Conservation (phyloP, 2,329 filamentous ascomycete species). For the Ceratocystis colombiana region DNA sequence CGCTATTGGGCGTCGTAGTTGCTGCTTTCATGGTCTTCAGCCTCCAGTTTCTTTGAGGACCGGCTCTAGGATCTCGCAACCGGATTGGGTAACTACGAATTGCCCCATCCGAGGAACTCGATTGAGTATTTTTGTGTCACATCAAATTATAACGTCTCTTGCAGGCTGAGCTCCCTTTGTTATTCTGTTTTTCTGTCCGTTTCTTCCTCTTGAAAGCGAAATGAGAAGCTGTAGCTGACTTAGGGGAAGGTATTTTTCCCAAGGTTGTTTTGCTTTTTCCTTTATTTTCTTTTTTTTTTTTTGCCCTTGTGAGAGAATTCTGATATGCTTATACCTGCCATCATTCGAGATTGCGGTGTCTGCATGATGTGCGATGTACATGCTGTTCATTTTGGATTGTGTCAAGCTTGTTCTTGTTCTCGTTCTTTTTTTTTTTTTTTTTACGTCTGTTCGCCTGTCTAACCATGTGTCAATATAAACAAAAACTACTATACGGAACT, state of each 20-base stretch:
- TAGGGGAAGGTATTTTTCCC: too few relatives aligned
- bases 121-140: conserved; percentile 12
- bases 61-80: neutral
- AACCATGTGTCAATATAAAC: conserved; percentile 7
- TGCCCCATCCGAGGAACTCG: conserved; percentile 4
- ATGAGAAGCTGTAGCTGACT: too few relatives aligned
- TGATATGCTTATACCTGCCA: neutral
- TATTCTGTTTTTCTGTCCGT: neutral
- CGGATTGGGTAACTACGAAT: conserved; percentile 13
- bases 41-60: neutral
- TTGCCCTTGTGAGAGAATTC: neutral
- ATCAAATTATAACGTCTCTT: neutral
- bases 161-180: neutral
- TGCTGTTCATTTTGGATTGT: neutral
- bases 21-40: neutral
- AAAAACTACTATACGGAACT: neutral
- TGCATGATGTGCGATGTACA: neutral
- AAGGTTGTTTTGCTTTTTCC: neutral
- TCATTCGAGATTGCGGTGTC: neutral
- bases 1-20: neutral
- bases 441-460: neutral
- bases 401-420: neutral
- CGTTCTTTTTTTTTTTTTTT: too few relatives aligned
- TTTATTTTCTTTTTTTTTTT: neutral
- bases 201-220: neutral